Conservation (phyloP, 768 basidiomycete genomes). For the Psilocybe subaeruginosa region DNA sequence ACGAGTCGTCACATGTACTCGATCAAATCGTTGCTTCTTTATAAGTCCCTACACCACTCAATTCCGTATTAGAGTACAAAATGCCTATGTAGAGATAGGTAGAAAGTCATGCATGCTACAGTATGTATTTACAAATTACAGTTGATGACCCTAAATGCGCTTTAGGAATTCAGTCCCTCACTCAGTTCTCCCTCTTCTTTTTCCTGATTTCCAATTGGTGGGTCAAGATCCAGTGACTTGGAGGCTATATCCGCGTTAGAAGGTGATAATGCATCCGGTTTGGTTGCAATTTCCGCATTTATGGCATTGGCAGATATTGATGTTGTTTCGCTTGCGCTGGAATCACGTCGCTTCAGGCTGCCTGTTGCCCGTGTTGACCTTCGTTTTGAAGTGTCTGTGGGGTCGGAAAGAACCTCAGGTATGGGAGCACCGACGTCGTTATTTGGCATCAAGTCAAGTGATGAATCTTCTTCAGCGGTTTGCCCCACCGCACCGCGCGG, state of each 20-base stretch:
- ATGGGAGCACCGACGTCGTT: slow-evolving; percentile 24
- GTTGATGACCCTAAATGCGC: neutral
- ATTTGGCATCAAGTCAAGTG: slow-evolving; percentile 28
- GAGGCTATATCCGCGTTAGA: slow-evolving; percentile 10
- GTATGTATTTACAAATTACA: neutral
- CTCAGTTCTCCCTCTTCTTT: slow-evolving; percentile 46
- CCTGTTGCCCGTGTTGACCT: slow-evolving; percentile 52
- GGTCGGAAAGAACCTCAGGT: slow-evolving; percentile 33
- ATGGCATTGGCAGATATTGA: slow-evolving; percentile 28
- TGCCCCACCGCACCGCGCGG: slow-evolving; percentile 44
- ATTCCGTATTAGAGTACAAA: neutral
- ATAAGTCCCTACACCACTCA: too few species aligned
- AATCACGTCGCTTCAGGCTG: slow-evolving; percentile 44
- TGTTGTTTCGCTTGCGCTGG: slow-evolving; percentile 55
- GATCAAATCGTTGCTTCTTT: too few species aligned
- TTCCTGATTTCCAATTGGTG: slow-evolving; percentile 18
- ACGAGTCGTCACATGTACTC: too few species aligned
- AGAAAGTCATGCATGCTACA: neutral
- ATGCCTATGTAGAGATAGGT: neutral
- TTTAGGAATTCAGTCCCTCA: slow-evolving; percentile 26
- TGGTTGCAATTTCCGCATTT: neutral
- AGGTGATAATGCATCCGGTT: neutral
- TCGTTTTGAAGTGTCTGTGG: slow-evolving; percentile 41
- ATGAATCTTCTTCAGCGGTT: slow-evolving; percentile 44
- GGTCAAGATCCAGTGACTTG: slow-evolving; percentile 12